Base-by-base conservation (phyloP, 495 filamentous ascomycete species). In the Penicillium canariense region DNA sequence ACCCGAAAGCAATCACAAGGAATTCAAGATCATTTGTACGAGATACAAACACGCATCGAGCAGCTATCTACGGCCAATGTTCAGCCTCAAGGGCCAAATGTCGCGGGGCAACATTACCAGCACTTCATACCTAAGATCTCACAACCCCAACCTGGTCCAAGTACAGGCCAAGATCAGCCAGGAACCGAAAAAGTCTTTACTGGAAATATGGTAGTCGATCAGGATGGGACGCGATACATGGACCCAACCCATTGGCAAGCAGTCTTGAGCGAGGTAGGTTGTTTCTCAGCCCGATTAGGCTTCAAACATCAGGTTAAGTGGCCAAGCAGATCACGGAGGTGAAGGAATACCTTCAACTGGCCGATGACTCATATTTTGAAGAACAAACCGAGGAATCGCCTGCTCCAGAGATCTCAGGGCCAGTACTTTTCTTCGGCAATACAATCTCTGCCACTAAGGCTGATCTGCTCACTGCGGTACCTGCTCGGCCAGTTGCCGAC, bases 141-240 rank as follows among this genome's bases (percentile, higher is more conserved):
- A 28, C 25, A 45, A 28, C 5, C 14, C n/a, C 42, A 30, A 17
- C 25, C 45, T 35, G 12, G 45, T 28, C n/a, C 22, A 25, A 15
- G n/a, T 26, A 31, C 27, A 28, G 5, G 31, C 34, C 20, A 17
- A 31, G 22, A 15, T 31, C 10, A 6, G 7, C 20, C 42, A 18
- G 52, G 48, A 28, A 1, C 15, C 0, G 17, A 23, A 4, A 48
- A 25, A 7, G 30, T 28, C 1, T 56, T 49, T 26, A 77, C 93
- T 28, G 90, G 90, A 18, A 78, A 87, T 32, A 78, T 96, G 58
- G 87, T 84, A 61, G 85, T 94, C 40, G 54, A 63, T 20, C 26
- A 63, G 11, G 61, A 62, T n/a, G 67, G 70, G 20, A 56, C 64
- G 10, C 56, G 65, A 36, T 75, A 77, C 51, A 58, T 73, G 5